Conservation (phyloP, 179 eudicot species). For the Camellia oleifera region DNA sequence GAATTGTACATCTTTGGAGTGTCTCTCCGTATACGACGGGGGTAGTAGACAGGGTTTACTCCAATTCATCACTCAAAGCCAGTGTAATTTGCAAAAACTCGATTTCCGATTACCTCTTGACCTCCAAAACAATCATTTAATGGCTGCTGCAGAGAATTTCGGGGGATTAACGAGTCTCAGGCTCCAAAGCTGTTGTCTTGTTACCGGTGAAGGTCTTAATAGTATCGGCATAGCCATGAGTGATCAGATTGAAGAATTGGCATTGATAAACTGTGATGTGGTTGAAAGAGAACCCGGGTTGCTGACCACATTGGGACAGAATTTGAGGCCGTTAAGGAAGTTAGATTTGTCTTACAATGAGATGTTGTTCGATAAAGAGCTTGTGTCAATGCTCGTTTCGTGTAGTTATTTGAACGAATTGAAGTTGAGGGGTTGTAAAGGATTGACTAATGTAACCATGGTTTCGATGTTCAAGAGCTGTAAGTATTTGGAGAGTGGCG, state of each 20-base stretch:
- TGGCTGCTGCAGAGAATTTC: slow-evolving; percentile 36
- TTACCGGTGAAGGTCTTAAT: slow-evolving; percentile 54
- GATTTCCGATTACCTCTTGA: slow-evolving; percentile 67
- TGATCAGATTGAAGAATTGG: slow-evolving; percentile 43
- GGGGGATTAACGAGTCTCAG: slow-evolving; percentile 28
- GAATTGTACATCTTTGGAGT: slow-evolving; percentile 25
- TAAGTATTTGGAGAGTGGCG: slow-evolving; percentile 39
- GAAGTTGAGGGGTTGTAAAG: slow-evolving; percentile 46
- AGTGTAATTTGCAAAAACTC: slow-evolving; percentile 34
- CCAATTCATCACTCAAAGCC: slow-evolving; percentile 38
- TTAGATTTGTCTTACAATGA: slow-evolving; percentile 58
- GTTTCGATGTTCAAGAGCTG: slow-evolving; percentile 36
- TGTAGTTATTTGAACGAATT: slow-evolving; percentile 32
- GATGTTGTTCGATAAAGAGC: slow-evolving; percentile 45
- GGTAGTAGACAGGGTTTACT: slow-evolving; percentile 52
- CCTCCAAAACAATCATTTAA: slow-evolving; percentile 45
- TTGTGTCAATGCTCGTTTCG: slow-evolving; percentile 46
- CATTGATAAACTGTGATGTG: slow-evolving; percentile 55
- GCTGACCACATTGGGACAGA: slow-evolving; percentile 49
- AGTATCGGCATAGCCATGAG: slow-evolving; percentile 25
- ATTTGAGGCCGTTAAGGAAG: slow-evolving; percentile 32
- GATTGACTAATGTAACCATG: slow-evolving; percentile 29
- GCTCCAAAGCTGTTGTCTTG: slow-evolving; percentile 60
- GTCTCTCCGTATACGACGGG: slow-evolving; percentile 56
- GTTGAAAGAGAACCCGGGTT: slow-evolving; percentile 48